Evolutionary conservation across 106 monocot genomes (phyloP), one percentile per base, ranked within the genome.

Genomic region (Cymbidium sinense): DNA sequence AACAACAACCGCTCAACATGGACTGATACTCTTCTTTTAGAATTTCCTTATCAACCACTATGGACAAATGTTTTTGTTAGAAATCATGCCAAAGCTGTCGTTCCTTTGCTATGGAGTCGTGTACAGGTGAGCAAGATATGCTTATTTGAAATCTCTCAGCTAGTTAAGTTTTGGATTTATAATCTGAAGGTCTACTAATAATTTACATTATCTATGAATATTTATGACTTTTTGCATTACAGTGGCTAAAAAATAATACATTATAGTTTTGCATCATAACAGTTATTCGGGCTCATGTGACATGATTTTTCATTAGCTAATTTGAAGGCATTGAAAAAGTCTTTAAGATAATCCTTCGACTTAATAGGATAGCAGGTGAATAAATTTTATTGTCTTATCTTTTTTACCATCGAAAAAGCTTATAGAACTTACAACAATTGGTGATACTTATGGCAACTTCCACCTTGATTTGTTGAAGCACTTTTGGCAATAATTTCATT

Each of bases 21-120:
- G 79, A 99, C 99, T 34, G 99, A 99, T 83, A 99, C 99, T 28
- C 90, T 99, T 84, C 79, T 99, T 43, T 83, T 95, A 78, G 99
- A 99, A 44, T 99, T 99, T 80, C 99, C 99, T 33, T 82, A 86
- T 70, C 89, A 90, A 69, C 99, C 99, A 58, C 89, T 99, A 75
- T 99, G 99, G 99, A 95, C 92, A 36, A 99, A 99, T 86, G 92
- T 99, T 78, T 87, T 88, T 87, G 88, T 99, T 35, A 92, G 75
- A 81, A 93, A 99, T 82, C 79, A 80, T 82, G 99, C 95, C 67
- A 99, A 89, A 91, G 95, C 89, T 67, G 95, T 84, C 69, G 95
- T 99, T 81, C 99, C 99, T 79, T 84, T 99, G 55, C 83, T 92
- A 13, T 99, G 99, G 99, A 99, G 99, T 76, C 92, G 99, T 34